Evolutionary conservation across 2,329 filamentous ascomycete species (phyloP), one percentile per base, ranked within the genome.

Genomic region (Fusarium sp.): DNA sequence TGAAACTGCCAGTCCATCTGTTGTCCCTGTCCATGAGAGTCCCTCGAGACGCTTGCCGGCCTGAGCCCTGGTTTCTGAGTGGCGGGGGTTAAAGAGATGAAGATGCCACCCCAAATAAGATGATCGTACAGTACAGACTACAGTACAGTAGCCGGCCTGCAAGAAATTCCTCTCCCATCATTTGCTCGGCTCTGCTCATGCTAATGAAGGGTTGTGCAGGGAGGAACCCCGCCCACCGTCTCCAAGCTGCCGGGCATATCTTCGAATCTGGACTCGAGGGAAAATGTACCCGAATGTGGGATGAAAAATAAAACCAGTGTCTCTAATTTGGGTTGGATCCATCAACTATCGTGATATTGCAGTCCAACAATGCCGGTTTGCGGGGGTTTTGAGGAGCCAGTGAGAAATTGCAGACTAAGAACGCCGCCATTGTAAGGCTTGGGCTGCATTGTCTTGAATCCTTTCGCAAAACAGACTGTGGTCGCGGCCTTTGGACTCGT

Each of bases 61-160:
- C 34, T 34, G 45, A 58, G 47, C 41, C 37, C 30, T 57, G 30
- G 40, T 49, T 46, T 55, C 67, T 52, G 45, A 65, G 32, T 45
- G 46, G 49, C 55, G 56, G 68, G 65, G 72, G 65, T 73, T 71
- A 58, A 68, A 68, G 64, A 70, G 70, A 66, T 73, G 70, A 73
- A 73, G 61, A 64, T 73, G 62, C 59, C 46, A 67, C 59, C 41
- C 57, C 57, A 53, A 53, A 27, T 41, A 42, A 61, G 56, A 67
- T 65, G 65, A 73, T 72, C 65, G 65, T 64, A 11, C 27, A 29
- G 27, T 29, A 10, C 27, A 29, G 27, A 69, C 61, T 55, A 56
- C 70, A 62, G 62, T 65, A 69, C 61, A 70, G 65, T 56, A 57
- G 59, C 46, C 55, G 27, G 60, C 46, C 57, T 66, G 62, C 63